Evolutionary conservation across 2,329 filamentous ascomycete species (phyloP), one percentile per base, ranked within the genome.

Genomic region (Beauveria sp.): DNA sequence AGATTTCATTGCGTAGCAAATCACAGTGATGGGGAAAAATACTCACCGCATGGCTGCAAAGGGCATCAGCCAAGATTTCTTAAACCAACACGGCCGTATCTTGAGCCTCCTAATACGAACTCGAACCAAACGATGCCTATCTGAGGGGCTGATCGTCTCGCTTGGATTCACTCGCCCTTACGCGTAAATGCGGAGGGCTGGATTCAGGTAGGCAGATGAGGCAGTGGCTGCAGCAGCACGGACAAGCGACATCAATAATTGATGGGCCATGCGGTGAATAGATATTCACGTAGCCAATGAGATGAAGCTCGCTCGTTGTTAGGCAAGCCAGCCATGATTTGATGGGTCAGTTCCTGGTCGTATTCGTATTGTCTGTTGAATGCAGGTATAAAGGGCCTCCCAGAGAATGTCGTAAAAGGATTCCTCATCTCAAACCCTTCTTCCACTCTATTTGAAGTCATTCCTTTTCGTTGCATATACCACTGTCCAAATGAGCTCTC

Each of bases 401-500:
- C n/a, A 41, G 20, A 40, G 52, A 14, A 2, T 10, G 12, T 50
- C 7, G 10, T 5, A 26, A 52, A 59, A 20, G 20, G n/a, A 28
- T 3, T 44, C 16, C 14, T n/a, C n/a, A 43, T 30, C 10, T 14
- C 5, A 16, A 34, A 3, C 10, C 9, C 43, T 24, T 26, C 20
- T 24, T 20, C 40, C 22, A 12, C 28, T 44, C 48, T 40, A 0
- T 20, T 34, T 10, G 10, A 26, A 20, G 2, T 3, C 16, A 22
- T 20, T 14, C 12, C 28, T 26, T 16, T 40, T 14, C 1, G 2
- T 2, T 28, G 5, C 43, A 22, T 3, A 10, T 47, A 22, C 18
- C 3, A 5, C 24, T 9, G 26, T 40, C 22, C 8, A 22, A 40
- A 70, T 70, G 70, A 66, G 70, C 14, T 67, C 53, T 14, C 64